A percentile compares a stretch with the other conserved stretches of the same genome.
phyloP scores from a whole-genome alignment of 1,284 basidiomycete genomes.

The Pseudomicrostroma phylloplanum region DNA sequence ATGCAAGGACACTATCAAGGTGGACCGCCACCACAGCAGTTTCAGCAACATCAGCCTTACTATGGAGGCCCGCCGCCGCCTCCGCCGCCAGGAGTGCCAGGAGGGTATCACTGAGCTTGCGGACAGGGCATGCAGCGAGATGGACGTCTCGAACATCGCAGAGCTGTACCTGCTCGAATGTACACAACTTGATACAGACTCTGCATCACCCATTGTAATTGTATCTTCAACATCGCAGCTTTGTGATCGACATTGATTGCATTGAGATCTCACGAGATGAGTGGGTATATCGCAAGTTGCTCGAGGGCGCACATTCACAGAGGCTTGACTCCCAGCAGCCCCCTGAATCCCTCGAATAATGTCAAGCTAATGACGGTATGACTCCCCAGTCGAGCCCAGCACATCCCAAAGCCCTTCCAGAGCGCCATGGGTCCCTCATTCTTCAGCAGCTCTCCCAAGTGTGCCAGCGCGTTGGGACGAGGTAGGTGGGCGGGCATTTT shows the following conservation, averaged over 20 bases:
- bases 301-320: conserved; percentile 13
- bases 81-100: too few species aligned
- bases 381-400: conserved; percentile 33
- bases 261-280: too few species aligned
- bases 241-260: too few species aligned
- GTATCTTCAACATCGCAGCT: not conserved
- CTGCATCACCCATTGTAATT: not conserved
- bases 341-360: conserved; percentile 34
- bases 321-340: conserved; percentile 34
- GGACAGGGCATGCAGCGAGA: too few species aligned
- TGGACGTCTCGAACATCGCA: too few species aligned
- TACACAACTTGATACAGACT: too few species aligned
- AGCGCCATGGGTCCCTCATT: conserved; percentile 36
- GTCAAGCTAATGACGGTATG: conserved; percentile 37
- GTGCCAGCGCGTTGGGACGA: conserved; percentile 26
- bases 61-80: too few species aligned
- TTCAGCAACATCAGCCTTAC: too few species aligned
- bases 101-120: too few species aligned
- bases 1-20: too few species aligned
- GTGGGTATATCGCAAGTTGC: not conserved
- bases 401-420: conserved; percentile 41
- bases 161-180: too few species aligned
- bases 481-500: conserved; percentile 8
- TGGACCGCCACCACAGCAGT: too few species aligned
- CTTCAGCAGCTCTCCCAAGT: conserved; percentile 22